phyloP scores from a whole-genome alignment of 106 monocot species.

The Platanthera guangdongensis region DNA sequence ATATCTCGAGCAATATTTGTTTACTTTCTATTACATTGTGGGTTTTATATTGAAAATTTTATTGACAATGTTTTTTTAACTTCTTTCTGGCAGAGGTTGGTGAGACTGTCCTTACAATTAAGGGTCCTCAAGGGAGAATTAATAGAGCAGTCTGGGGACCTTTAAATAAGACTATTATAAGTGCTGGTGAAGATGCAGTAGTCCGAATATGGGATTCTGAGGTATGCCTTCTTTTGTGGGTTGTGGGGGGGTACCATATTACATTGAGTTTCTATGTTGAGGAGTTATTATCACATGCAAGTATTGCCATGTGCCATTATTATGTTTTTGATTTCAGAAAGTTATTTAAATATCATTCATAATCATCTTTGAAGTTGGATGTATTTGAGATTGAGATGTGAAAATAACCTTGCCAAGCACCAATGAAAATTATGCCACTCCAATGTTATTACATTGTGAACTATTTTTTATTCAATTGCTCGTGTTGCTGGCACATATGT shows the following conservation, averaged over 20 bases:
- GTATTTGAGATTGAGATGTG: too few species aligned
- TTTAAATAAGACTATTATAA: constrained; percentile 86
- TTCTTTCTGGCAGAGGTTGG: constrained; percentile 38
- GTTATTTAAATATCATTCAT: background rate
- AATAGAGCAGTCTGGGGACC: constrained; percentile 95
- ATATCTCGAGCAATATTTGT: background rate
- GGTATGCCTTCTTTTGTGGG: constrained; percentile 21
- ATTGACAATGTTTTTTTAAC: background rate
- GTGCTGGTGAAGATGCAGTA: constrained; percentile 86
- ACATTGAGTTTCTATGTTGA: background rate
- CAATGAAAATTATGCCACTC: too few species aligned
- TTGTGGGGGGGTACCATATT: background rate
- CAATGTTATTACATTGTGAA: too few species aligned
- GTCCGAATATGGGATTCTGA: constrained; percentile 92
- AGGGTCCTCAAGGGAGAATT: constrained; percentile 76
- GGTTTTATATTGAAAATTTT: background rate
- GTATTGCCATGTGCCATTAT: background rate
- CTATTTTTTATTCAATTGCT: too few species aligned
- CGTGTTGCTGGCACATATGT: too few species aligned
- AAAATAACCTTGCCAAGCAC: too few species aligned
- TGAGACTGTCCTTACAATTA: constrained; percentile 74
- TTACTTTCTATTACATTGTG: background rate
- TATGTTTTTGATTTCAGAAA: background rate
- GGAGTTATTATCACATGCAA: background rate
- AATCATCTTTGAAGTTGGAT: background rate